These are phyloP conservation scores for Fermentozyma sake DNA, from an alignment of 1,139 yeast genomes.

Conservation along the genomic window DNA sequence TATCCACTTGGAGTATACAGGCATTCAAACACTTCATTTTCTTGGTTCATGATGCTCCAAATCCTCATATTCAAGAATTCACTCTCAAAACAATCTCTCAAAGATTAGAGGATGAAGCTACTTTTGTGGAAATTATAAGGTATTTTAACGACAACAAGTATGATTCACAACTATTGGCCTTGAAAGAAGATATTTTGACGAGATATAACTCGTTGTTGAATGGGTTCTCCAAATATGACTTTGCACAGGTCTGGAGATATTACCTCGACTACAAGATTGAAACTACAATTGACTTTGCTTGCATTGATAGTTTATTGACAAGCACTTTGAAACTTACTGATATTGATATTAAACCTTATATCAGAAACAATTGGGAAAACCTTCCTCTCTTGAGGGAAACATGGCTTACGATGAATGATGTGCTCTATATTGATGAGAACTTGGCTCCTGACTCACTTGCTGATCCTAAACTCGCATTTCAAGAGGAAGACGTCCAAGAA, in stretches of 20 bases:
- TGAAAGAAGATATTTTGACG: conserved; percentile 15
- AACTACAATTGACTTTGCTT: conserved; percentile 8
- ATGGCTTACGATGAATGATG: conserved; percentile 9
- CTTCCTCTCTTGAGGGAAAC: conserved; percentile 10
- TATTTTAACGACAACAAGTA: conserved; percentile 20
- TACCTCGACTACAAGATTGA: conserved; percentile 12
- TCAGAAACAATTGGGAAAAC: conserved; percentile 12
- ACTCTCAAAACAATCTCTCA: conserved; percentile 14
- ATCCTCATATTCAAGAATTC: conserved; percentile 21
- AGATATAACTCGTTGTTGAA: conserved; percentile 9
- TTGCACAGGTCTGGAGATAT: conserved; percentile 16
- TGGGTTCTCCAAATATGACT: conserved; percentile 14
- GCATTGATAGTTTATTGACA: conserved; percentile 17
- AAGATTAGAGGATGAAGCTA: conserved; percentile 14
- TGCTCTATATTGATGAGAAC: conserved; percentile 4
- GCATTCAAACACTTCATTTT: conserved; percentile 28
- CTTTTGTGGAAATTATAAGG: conserved; percentile 15
- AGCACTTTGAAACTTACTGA: conserved; percentile 9
- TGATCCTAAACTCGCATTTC: too few relatives aligned
- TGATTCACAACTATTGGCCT: conserved; percentile 17
- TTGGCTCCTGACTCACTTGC: too few relatives aligned
- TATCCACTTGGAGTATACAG: conserved; percentile 27
- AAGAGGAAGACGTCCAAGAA: too few relatives aligned
- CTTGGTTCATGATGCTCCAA: conserved; percentile 35
- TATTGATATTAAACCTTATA: conserved; percentile 14